Base-by-base conservation (phyloP, 2,329 filamentous ascomycete species). In the Monosporascus sp. region DNA sequence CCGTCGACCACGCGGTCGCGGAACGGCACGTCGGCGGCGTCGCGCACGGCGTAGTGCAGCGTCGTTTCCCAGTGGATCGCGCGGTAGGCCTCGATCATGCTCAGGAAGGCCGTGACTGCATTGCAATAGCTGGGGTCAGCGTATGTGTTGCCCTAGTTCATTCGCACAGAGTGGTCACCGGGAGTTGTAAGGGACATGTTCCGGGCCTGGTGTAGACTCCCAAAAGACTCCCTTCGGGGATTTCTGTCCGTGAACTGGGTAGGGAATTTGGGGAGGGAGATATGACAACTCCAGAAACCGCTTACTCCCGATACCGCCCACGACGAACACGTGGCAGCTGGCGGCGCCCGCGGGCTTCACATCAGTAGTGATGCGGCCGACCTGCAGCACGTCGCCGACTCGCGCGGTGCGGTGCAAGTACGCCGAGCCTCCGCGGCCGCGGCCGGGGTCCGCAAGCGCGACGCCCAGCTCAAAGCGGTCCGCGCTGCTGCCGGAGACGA, bases 261-360 rank as follows among this genome's bases (percentile, higher is more conserved):
- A 34, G 11, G 31, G 14, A 34, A 14, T 5, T 14, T 9, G 11
- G 31, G 31, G 9, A 3, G 27, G 11, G 31, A 14, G 31, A 14
- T 34, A 34, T 34, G 31, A 5, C 31, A 34, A 34, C 31, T 34
- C 9, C 31, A 34, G 31, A 34, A 11, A 34, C 31, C 9, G 31
- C 31, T 34, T 34, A 34, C 31, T 34, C 0, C 85, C 85, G 31
- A 88, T 82, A 0, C 85, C 85, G 9, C 81, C 85, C 0, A 77
- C 82, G 31, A 88, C 78, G 60, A 87, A 82, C 40, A 87, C 72
- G 57, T 87, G 84, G 49, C 80, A 74, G 57, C 80, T 82, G 7
- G 80, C 80, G 1, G 74, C 69, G 2, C 54, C 63, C 0, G 70
- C 71, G 2, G 76, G 66, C 2, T 75, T 74, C 24, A 84, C 74